phyloP scores from a whole-genome alignment of 164 flowering plant genomes.

The Annona squamosa region DNA sequence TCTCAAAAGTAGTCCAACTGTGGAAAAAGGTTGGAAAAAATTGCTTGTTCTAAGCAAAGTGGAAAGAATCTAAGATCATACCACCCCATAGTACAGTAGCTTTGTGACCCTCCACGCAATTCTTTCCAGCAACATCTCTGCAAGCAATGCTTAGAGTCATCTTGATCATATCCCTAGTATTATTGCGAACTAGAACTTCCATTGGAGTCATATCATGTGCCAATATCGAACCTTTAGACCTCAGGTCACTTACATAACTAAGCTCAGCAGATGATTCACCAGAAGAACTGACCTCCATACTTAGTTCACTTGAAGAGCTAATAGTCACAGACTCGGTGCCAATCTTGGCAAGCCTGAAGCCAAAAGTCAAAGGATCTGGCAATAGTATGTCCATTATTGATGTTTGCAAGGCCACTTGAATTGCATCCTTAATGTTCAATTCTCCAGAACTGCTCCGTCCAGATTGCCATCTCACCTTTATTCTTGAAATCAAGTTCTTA shows the following conservation, averaged over 20 bases:
- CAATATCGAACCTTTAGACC: conserved; percentile 39
- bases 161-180: conserved; percentile 72
- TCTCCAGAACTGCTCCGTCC: conserved; percentile 94
- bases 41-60: background rate
- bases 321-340: conserved; percentile 3
- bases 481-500: conserved; percentile 76
- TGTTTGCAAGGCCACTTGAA: conserved; percentile 84
- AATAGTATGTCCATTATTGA: conserved; percentile 90
- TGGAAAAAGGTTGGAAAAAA: background rate
- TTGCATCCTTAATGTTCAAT: conserved; percentile 80
- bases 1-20: background rate
- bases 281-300: conserved; percentile 1
- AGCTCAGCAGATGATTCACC: background rate
- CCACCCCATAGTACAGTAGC: conserved; percentile 93
- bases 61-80: conserved; percentile 21
- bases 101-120: conserved; percentile 72
- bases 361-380: conserved; percentile 94
- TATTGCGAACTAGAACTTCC: conserved; percentile 93
- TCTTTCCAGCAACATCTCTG: conserved; percentile 95
- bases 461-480: conserved; percentile 92
- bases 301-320: conserved; percentile 19
- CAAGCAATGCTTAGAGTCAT: conserved; percentile 77
- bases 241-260: background rate
- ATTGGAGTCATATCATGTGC: conserved; percentile 87
- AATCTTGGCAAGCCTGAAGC: conserved; percentile 62